Evolutionary conservation across 108 stramenopile species (phyloP).

Genomic region (Fragilariopsis cylindrus): DNA sequence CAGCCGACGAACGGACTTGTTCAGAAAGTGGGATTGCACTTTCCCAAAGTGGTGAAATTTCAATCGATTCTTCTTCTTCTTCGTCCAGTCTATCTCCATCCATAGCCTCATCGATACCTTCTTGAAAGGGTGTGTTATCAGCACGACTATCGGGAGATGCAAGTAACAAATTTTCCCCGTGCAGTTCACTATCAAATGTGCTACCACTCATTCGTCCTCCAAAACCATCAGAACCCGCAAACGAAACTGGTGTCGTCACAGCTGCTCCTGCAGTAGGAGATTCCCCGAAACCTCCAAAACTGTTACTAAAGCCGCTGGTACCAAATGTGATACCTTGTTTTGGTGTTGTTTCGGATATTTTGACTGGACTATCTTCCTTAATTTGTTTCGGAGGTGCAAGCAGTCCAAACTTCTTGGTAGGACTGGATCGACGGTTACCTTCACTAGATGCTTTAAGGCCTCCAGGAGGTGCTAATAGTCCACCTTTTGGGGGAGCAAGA

Average conservation of each 20-base stretch:
- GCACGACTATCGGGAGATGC: background rate
- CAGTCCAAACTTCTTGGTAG: constrained; percentile 20
- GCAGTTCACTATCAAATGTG: constrained; percentile 6
- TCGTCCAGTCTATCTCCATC: background rate
- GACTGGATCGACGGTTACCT: background rate
- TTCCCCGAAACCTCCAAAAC: constrained; percentile 4
- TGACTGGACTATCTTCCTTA: constrained; percentile 11
- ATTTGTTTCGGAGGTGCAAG: constrained; percentile 43
- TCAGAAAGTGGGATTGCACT: constrained; percentile 61
- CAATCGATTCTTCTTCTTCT: constrained; percentile 28
- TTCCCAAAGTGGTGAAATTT: constrained; percentile 50
- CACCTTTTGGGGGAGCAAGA: constrained; percentile 8
- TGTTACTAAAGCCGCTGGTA: constrained; percentile 1
- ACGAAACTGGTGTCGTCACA: constrained; percentile 3
- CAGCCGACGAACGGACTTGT: constrained; percentile 74
- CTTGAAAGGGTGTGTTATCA: background rate
- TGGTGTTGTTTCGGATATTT: background rate
- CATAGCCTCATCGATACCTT: background rate
- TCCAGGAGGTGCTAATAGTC: constrained; percentile 18
- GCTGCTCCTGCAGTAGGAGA: constrained; percentile 10
- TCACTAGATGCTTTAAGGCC: constrained; percentile 19
- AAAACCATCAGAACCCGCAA: constrained; percentile 25
- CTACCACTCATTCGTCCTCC: constrained; percentile 10
- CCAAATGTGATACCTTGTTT: constrained; percentile 1
- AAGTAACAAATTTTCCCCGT: background rate